Evolutionary conservation across 805 yeast genomes (phyloP).

Genomic region (Diddensiella santjacobensis): DNA sequence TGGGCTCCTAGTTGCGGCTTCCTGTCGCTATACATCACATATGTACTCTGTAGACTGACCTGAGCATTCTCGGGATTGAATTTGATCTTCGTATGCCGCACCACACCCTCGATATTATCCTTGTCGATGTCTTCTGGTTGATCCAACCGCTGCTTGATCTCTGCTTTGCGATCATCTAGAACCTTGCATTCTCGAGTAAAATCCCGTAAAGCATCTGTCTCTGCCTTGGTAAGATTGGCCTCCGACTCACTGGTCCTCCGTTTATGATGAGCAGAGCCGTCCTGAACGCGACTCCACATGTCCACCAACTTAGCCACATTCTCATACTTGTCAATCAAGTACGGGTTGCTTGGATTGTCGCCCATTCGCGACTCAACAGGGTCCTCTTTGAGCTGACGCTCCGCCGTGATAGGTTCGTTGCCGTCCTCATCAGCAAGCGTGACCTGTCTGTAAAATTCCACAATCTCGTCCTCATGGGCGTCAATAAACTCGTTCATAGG

Average conservation of each 20-base stretch:
- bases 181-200: slow-evolving; percentile 3
- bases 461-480: slow-evolving; percentile 52
- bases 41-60: slow-evolving; percentile 5
- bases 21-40: not conserved
- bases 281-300: slow-evolving; percentile 20
- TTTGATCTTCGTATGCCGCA: slow-evolving; percentile 7
- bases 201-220: not conserved
- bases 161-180: not conserved
- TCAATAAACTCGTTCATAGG: slow-evolving; percentile 66
- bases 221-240: not conserved
- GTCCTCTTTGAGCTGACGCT: slow-evolving; percentile 24
- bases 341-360: slow-evolving; percentile 32
- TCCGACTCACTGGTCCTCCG: not conserved
- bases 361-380: slow-evolving; percentile 28
- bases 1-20: not conserved
- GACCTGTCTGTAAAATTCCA: slow-evolving; percentile 67
- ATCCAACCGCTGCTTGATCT: slow-evolving; percentile 3
- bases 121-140: slow-evolving; percentile 7
- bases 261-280: not conserved
- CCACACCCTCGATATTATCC: slow-evolving; percentile 5
- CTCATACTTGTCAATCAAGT: slow-evolving; percentile 34
- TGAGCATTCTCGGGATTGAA: slow-evolving; percentile 9
- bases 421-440: slow-evolving; percentile 36
- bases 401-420: slow-evolving; percentile 7
- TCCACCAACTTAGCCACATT: slow-evolving; percentile 30